Conservation (phyloP, 306 rosid genomes). For the Vigna angularis region DNA sequence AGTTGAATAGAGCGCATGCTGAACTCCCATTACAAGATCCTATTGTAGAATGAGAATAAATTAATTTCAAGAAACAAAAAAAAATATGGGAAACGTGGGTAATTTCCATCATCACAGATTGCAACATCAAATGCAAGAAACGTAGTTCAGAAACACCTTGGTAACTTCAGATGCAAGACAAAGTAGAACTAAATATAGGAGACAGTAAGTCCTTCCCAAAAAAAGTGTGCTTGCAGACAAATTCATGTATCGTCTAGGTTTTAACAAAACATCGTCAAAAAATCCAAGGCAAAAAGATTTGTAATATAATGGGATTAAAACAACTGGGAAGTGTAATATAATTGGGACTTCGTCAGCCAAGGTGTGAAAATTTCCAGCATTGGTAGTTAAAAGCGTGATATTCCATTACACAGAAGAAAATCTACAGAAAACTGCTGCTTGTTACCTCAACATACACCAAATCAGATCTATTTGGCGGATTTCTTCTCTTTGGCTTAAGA, state of each 20-base stretch:
- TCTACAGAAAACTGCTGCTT: neutral
- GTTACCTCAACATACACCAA: constrained; percentile 74
- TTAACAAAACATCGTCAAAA: neutral
- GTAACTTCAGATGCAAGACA: constrained; percentile 12
- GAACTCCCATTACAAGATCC: constrained; percentile 79
- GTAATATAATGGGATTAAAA: constrained; percentile 10
- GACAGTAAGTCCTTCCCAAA: neutral
- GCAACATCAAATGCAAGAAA: constrained; percentile 47
- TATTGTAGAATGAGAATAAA: constrained; percentile 29
- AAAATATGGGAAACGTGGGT: neutral
- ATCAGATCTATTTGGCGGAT: constrained; percentile 61
- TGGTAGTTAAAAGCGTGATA: constrained; percentile 32
- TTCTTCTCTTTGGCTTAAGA: constrained; percentile 66
- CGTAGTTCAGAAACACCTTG: constrained; percentile 14
- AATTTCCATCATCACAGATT: constrained; percentile 20
- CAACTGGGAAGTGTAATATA: constrained; percentile 1
- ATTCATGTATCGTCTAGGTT: neutral
- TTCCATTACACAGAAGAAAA: constrained; percentile 18
- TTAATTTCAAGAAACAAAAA: neutral
- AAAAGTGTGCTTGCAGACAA: neutral
- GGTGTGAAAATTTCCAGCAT: constrained; percentile 29
- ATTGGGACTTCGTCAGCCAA: constrained; percentile 19
- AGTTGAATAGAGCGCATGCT: constrained; percentile 58
- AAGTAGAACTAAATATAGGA: neutral
- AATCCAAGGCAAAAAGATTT: neutral